Percentiles rank a stretch among this genome's conserved stretches.
These are phyloP conservation scores for Xylariaceae sp. DNA, from an alignment of 2,329 filamentous ascomycete genomes.

Conservation along the genomic window DNA sequence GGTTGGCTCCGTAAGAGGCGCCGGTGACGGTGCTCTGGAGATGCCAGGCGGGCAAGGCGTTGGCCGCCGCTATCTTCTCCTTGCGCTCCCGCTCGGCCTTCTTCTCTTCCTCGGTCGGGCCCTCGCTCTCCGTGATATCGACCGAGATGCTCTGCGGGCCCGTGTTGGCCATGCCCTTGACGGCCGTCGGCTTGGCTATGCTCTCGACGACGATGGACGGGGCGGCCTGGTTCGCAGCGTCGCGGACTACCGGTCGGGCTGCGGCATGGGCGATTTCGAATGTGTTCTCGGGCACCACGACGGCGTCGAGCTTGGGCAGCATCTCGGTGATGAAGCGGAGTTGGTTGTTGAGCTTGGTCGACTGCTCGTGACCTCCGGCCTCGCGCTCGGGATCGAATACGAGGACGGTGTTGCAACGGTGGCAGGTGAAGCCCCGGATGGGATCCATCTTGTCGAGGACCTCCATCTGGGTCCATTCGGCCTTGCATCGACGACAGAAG, in stretches of 20 bases:
- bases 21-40: constrained; percentile 63
- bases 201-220: constrained; percentile 54
- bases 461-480: constrained; percentile 85
- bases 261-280: constrained; percentile 64
- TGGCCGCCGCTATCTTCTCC: constrained; percentile 61
- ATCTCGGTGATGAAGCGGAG: constrained; percentile 73
- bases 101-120: constrained; percentile 61
- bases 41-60: constrained; percentile 67
- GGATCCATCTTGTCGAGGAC: constrained; percentile 71
- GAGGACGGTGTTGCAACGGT: constrained; percentile 64
- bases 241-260: constrained; percentile 59
- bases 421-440: constrained; percentile 69
- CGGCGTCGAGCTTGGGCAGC: constrained; percentile 70
- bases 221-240: constrained; percentile 60
- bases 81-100: constrained; percentile 59
- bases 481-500: constrained; percentile 72
- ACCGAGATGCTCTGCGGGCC: constrained; percentile 65
- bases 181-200: constrained; percentile 55
- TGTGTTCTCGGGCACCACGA: constrained; percentile 66
- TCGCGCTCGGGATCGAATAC: constrained; percentile 61
- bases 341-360: constrained; percentile 70
- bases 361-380: constrained; percentile 66
- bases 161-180: constrained; percentile 61
- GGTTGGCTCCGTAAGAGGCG: constrained; percentile 45
- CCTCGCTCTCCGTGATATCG: constrained; percentile 60